Evolutionary conservation across 2,329 filamentous ascomycete species (phyloP), one percentile per base, ranked within the genome.

Genomic region (Daldinia sp.): DNA sequence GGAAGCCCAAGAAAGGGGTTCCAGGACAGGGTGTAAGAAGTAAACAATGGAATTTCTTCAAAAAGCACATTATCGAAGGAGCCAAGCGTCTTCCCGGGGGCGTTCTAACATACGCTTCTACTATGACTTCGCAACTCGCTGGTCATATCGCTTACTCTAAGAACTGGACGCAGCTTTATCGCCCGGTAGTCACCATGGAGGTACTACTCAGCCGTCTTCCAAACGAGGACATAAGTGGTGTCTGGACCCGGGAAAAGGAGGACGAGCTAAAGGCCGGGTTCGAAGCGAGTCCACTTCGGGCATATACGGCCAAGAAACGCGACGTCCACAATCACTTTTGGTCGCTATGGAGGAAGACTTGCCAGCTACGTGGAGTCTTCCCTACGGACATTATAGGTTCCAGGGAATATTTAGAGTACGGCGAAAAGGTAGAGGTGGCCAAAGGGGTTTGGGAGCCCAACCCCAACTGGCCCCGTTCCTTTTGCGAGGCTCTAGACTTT

Each of bases 341-440:
- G 41, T 20, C 41, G 1, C 41, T 44, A 6, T 44, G 41, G 41
- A 44, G 41, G 10, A 44, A 44, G 41, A 23, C 41, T 15, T 56
- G 58, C 20, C 60, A 60, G 15, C 4, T 68, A 3, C 48, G 61
- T n/a, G 30, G 54, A 13, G 57, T 60, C 37, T 68, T 68, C 50
- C 68, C 65, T 0, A 68, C 48, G 0, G 62, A 68, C 20, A 58
- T 68, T 6, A 42, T 71, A 6, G 65, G 65, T 0, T 18, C 53
- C 20, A 55, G 39, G 33, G n/a, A 37, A 13, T 54, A 66, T 20
- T 26, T 66, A 6, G 30, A 37, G 18, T 68, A 68, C 30, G 48
- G 12, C 20, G 41, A 6, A 3, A 55, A 60, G 44, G 56, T 48
- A 1, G 51, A 63, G 28, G 41, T 59, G n/a, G 20, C 46, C 4